Evolutionary conservation across 2,329 filamentous ascomycete genomes (phyloP).

Genomic region (Alternaria ventricosa): DNA sequence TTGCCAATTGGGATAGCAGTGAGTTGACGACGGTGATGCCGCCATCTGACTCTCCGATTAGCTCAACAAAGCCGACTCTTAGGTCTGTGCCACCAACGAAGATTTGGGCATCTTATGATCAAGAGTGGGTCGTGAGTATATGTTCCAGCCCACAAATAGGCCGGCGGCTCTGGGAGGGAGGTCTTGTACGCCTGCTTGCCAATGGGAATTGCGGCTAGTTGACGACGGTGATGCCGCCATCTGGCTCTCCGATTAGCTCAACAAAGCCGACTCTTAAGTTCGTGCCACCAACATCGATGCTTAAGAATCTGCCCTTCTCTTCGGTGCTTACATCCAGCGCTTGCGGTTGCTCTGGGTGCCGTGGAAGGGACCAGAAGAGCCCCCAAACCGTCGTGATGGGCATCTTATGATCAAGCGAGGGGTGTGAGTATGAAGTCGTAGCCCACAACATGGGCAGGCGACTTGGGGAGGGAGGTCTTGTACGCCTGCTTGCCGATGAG

Average conservation of each 20-base stretch:
- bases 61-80: slow-evolving; percentile 70
- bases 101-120: slow-evolving; percentile 29
- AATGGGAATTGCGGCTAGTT: background rate
- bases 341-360: too few species aligned
- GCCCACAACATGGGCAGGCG: too few species aligned
- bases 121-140: slow-evolving; percentile 28
- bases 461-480: too few species aligned
- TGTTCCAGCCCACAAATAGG: slow-evolving; percentile 14
- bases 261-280: slow-evolving; percentile 74
- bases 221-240: slow-evolving; percentile 22
- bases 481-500: too few species aligned
- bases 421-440: too few species aligned
- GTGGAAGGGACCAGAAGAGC: too few species aligned
- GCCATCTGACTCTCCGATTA: slow-evolving; percentile 56
- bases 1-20: slow-evolving; percentile 2
- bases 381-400: too few species aligned
- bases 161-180: slow-evolving; percentile 19
- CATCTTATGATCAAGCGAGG: too few species aligned
- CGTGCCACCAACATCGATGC: slow-evolving; percentile 65
- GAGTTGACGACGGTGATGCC: background rate
- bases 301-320: slow-evolving; percentile 66
- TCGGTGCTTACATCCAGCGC: too few species aligned
- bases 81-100: slow-evolving; percentile 71
- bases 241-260: slow-evolving; percentile 61
- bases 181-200: slow-evolving; percentile 13